A percentile compares a stretch with the other conserved stretches of the same genome.
Evolutionary conservation across 176 grass and related monocot genomes (phyloP).

Genomic region (Triticum turgidum): DNA sequence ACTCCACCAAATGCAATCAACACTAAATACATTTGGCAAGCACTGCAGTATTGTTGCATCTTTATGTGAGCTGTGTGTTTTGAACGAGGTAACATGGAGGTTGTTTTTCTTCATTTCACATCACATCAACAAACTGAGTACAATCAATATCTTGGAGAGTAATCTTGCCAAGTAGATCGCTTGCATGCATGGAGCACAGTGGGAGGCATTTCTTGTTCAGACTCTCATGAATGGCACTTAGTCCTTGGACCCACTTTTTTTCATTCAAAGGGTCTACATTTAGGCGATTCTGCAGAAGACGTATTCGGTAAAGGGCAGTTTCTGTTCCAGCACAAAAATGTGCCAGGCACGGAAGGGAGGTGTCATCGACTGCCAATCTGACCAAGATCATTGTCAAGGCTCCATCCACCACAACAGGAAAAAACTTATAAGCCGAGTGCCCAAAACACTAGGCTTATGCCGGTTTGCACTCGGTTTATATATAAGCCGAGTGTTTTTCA

Average conservation of each 20-base stretch:
- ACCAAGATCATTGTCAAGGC: slow-evolving; percentile 74
- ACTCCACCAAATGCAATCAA: neutral
- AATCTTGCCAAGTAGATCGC: slow-evolving; percentile 80
- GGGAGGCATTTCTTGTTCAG: slow-evolving; percentile 91
- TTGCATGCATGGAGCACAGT: slow-evolving; percentile 73
- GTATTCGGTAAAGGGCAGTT: slow-evolving; percentile 63
- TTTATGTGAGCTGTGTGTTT: neutral
- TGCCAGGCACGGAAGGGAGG: slow-evolving; percentile 48
- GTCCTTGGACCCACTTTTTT: slow-evolving; percentile 74
- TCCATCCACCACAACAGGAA: slow-evolving; percentile 46
- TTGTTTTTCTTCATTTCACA: slow-evolving; percentile 27
- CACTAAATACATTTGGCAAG: neutral
- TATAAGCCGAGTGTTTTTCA: too few species aligned
- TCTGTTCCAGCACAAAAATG: slow-evolving; percentile 74
- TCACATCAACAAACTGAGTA: slow-evolving; percentile 66
- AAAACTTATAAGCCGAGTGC: too few species aligned
- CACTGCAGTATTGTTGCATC: neutral
- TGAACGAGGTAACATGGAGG: neutral
- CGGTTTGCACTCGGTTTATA: too few species aligned
- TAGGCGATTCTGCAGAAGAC: slow-evolving; percentile 87
- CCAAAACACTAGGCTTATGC: too few species aligned
- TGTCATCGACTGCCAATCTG: slow-evolving; percentile 61
- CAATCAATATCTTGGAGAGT: slow-evolving; percentile 87
- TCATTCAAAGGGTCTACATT: slow-evolving; percentile 87
- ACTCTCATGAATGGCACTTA: slow-evolving; percentile 83